Evolutionary conservation across 495 filamentous ascomycete species (phyloP).

Genomic region (Xylaria acuta): DNA sequence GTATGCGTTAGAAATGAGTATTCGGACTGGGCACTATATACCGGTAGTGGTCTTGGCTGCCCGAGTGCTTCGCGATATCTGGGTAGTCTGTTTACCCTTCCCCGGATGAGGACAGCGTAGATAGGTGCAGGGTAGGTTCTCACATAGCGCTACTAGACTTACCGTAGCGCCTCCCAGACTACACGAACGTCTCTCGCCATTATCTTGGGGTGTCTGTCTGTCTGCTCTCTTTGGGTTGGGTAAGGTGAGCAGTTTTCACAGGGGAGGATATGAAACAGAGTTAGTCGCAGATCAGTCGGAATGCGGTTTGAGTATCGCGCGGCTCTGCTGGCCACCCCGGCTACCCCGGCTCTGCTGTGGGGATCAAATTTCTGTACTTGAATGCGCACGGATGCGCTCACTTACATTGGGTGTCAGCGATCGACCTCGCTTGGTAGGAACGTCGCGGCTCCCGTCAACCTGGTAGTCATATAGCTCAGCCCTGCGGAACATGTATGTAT

Average conservation of each 20-base stretch:
- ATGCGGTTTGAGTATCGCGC: constrained; percentile 37
- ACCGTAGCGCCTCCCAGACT: neutral
- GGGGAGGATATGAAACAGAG: constrained; percentile 33
- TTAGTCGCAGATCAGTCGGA: constrained; percentile 39
- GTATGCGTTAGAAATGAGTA: neutral
- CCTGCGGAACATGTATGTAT: constrained; percentile 13
- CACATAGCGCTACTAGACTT: neutral
- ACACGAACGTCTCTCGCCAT: neutral
- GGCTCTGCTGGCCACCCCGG: constrained; percentile 28
- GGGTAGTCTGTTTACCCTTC: too few relatives aligned
- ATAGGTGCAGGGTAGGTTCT: neutral
- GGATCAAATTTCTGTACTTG: neutral
- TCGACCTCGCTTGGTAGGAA: constrained; percentile 7
- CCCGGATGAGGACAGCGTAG: neutral
- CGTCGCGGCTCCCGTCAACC: neutral
- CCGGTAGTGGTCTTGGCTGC: neutral
- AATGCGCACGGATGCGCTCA: neutral
- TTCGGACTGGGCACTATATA: too few relatives aligned
- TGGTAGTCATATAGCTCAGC: constrained; percentile 14
- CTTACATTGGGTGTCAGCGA: neutral
- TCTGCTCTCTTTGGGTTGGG: neutral
- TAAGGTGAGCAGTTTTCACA: neutral
- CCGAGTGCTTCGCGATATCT: neutral
- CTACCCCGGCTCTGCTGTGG: neutral
- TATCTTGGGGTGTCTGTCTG: neutral